Evolutionary conservation across 2,329 filamentous ascomycete genomes (phyloP), one percentile per base, ranked within the genome.

Genomic region (Pyricularia grisea): DNA sequence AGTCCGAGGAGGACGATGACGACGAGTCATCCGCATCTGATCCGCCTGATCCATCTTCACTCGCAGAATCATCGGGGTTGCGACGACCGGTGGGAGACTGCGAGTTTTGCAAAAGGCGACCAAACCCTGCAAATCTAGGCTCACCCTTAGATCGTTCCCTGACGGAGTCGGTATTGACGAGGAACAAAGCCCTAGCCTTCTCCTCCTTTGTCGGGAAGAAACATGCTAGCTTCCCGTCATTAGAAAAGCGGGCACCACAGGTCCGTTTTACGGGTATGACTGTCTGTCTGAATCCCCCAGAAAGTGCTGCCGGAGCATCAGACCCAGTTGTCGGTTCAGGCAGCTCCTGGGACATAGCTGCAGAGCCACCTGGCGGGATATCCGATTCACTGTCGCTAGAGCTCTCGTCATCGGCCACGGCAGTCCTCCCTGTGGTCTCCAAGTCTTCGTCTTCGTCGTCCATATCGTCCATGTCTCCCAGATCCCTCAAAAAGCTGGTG

Each of bases 351-450:
- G 87, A 89, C 84, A 89, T 86, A 68, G 85, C 84, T 14, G 83
- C 84, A 10, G 84, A 86, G 23, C 82, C 84, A 3, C 84, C 83
- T 2, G 82, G 76, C 0, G 82, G 82, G 12, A 85, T 84, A 27
- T 94, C 92, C 72, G 94, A 92, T 70, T 92, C 90, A 71, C 93
- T 90, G 3, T 70, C 68, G 23, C 65, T 69, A 9, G 93, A 97
- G 72, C 92, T 94, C 72, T 92, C 67, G 25, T 92, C 91, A 67
- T 85, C 72, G 27, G 60, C 25, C 7, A 2, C 25, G 1, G 27
- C 27, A 20, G 4, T 28, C 14, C 60, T 63, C 60, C 23, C 25
- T 9, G 60, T 28, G 9, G 60, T 11, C 14, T 63, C 60, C 60
- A 28, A 10, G 28, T 63, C 60, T 23, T 92, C 91, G 33, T 82